Evolutionary conservation across 1,284 basidiomycete genomes (phyloP), one percentile per base, ranked within the genome.

Genomic region (Meira nashicola): DNA sequence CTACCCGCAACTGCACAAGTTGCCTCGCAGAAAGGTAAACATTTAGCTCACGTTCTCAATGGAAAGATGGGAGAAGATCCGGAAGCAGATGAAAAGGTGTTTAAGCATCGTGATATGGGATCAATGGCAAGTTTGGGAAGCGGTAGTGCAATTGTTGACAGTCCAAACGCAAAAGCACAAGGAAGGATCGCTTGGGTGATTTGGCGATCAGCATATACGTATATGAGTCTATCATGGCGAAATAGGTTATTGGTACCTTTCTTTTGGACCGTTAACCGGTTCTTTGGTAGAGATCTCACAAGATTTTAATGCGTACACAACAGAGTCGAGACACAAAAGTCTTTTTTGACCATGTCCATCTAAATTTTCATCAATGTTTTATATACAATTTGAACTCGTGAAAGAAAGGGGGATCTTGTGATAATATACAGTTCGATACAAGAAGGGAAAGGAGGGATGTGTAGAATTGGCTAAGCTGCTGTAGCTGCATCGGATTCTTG

Each of bases 101-200:
- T 91, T 79, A 79, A 82, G 63, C 89, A 89, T 80, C 81, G 83
- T 53, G 86, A 89, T 70, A 82, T 82, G 54, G 89, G 90, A 8
- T 87, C 85, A 64, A 81, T 93, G 76, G 89, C 90, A 8, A 89
- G 89, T 74, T 82, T 92, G 39, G 90, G 90, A 23, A 83, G 86
- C 66, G 88, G 86, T 83, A 84, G 59, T 44, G 85, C 78, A 1
- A 60, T 71, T 2, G 38, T 64, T 54, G 44, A 67, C 28, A 49
- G 40, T 17, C 63, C 66, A n/a, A 54, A 58, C 9, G 54, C 61
- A 60, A 73, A 64, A 81, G 84, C 63, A 60, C 87, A 73, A 65
- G 67, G 81, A n/a, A 58, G 59, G 28, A 52, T 70, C 40, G 88
- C 88, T n/a, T 90, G 87, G 86, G 79, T 89, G 25, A 79, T 89